These are phyloP conservation scores for Nephelium lappaceum DNA, from an alignment of 345 rosid genomes.

Conservation along the genomic window DNA sequence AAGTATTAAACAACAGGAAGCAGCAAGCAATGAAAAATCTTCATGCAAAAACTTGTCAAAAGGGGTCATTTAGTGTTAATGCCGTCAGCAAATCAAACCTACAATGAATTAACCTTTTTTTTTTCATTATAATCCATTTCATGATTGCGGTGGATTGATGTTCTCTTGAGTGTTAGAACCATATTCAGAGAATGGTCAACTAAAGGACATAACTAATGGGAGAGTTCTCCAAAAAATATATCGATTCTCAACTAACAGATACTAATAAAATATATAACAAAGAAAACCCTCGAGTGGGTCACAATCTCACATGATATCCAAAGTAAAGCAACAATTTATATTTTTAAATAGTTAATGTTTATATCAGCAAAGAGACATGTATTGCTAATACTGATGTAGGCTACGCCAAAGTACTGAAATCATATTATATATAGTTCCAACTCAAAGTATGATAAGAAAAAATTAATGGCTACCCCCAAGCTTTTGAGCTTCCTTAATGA, in stretches of 20 bases:
- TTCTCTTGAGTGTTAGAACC: neutral
- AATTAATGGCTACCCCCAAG: slow-evolving; percentile 62
- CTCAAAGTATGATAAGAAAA: slow-evolving; percentile 17
- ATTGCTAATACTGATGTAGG: neutral
- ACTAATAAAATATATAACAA: neutral
- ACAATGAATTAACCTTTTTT: neutral
- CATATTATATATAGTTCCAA: slow-evolving; percentile 10
- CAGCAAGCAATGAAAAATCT: neutral
- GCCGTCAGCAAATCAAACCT: neutral
- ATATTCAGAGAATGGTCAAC: neutral
- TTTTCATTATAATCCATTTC: neutral
- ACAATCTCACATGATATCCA: neutral
- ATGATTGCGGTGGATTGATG: neutral
- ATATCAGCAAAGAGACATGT: no score
- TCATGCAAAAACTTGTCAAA: neutral
- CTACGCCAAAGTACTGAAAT: slow-evolving; percentile 3
- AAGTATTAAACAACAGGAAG: neutral
- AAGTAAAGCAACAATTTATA: neutral
- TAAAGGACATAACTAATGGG: neutral
- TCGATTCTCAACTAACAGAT: neutral
- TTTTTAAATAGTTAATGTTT: neutral
- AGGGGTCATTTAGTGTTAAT: neutral
- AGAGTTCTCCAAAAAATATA: neutral
- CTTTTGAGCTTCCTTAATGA: slow-evolving; percentile 95
- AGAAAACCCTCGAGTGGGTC: neutral